Conservation (phyloP, 768 basidiomycete genomes). For the Lentinula detonsa region DNA sequence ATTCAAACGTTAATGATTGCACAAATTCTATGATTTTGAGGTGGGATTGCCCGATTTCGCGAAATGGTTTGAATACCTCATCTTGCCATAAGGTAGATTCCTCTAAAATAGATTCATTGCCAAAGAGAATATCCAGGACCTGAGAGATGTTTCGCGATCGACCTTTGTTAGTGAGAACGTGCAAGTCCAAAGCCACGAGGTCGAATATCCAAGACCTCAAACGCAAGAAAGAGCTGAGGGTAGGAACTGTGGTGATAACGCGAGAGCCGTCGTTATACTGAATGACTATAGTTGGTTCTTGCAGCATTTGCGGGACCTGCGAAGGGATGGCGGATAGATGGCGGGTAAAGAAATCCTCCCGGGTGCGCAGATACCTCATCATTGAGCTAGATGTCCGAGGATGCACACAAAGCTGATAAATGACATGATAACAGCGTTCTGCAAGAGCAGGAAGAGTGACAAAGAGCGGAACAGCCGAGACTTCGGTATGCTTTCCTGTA, state of each 20-base stretch:
- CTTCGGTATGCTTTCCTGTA: conserved; percentile 25
- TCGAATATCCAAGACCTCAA: conserved; percentile 83
- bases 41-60: conserved; percentile 75
- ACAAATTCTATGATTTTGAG: conserved; percentile 85
- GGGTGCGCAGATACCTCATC: conserved; percentile 80
- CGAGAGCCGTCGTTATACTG: conserved; percentile 68
- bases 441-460: conserved; percentile 68
- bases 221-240: conserved; percentile 71
- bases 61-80: conserved; percentile 51
- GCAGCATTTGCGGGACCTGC: conserved; percentile 42
- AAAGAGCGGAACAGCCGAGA: conserved; percentile 50
- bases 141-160: conserved; percentile 69
- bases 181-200: conserved; percentile 81
- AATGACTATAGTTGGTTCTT: conserved; percentile 52
- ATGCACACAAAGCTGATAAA: conserved; percentile 87
- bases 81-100: conserved; percentile 34
- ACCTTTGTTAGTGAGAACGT: conserved; percentile 74
- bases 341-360: conserved; percentile 84
- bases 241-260: conserved; percentile 59
- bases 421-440: conserved; percentile 76
- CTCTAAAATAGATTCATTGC: conserved; percentile 45
- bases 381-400: conserved; percentile 74
- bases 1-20: conserved; percentile 82
- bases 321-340: conserved; percentile 79
- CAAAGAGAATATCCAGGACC: conserved; percentile 78